Base-by-base conservation (phyloP, 208 protist genomes). In the Wallacemonas sp. region DNA sequence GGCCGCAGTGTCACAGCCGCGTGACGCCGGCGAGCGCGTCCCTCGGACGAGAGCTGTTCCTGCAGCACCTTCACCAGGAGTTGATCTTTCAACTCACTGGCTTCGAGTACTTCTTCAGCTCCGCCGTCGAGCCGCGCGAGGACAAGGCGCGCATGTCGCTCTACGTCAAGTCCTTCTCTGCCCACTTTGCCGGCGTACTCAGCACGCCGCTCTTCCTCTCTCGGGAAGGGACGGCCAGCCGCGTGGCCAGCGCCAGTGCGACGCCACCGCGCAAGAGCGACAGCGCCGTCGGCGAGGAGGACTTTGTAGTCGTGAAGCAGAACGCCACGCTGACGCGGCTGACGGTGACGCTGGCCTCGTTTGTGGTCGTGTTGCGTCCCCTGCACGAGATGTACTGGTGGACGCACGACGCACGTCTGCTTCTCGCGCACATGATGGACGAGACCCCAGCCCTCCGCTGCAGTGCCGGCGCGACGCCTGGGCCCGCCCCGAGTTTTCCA, bases 311-410 rank as follows among this genome's bases (percentile, higher is more conserved):
- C 2, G 65, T 89, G 33, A 84, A 79, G 54, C 61, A 79, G n/a
- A 91, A 89, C 54, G 76, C 81, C 10, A 71, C 72, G n/a, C 59
- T 65, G 18, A 87, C 83, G 4, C 76, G 74, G 33, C 33, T 82
- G 2, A 67, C 70, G 14, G 67, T 81, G 8, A 62, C 41, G 29
- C 41, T 93, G n/a, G 46, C 72, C 18, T 77, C 68, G 11, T 81
- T 72, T 44, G 48, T 79, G 2, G 32, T 93, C n/a, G 59, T 87
- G 12, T 52, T 77, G 39, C 70, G 84, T 14, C 82, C 84, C 2
- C 38, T 77, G 49, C 84, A 87, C 69, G 87, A 93, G 61, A 61
- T 84, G 61, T 63, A 57, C 11, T 93, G 87, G 87, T 93, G 87
- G 87, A 29, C 54, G 3, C 46, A 61, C 23, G 85, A 82, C 42